Base-by-base conservation (phyloP, 2,329 filamentous ascomycete genomes). In the Talaromyces sp. region DNA sequence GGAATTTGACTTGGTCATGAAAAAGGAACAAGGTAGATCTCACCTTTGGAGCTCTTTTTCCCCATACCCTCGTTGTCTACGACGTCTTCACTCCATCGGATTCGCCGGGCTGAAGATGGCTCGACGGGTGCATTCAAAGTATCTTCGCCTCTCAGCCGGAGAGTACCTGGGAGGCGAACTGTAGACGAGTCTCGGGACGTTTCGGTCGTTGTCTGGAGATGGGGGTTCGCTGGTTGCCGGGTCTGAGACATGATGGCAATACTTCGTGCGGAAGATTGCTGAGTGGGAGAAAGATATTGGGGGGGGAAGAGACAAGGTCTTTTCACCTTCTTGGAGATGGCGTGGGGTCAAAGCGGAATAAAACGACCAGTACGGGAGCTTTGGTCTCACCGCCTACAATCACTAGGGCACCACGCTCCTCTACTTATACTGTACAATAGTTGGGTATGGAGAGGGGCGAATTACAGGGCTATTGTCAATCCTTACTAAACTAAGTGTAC, bases 61-160 rank as follows among this genome's bases (percentile, higher is more conserved):
- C 91, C 91, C 72, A 97, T 82, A 3, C 91, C 91, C 74, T 99
- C 94, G 68, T 99, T 99, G 75, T 99, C 92, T 2, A 99, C 81
- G 6, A 97, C 92, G 66, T 90, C 88, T 67, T 94, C 90, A 6
- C 91, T 91, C 94, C 94, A 99, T 72, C 89, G 87, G 51, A 99
- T 94, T 44, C 85, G 85, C 47, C 87, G 81, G 16, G 77, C 72
- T 22, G 75, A 73, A 0, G 76, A 56, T 29, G 49, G 57, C 49
- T 60, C 58, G 33, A 49, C 52, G 16, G 49, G 49, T 16, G 47
- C 51, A 24, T 27, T 35, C 13, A 51, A 36, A 20, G 46, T 46
- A 27, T 64, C 60, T 27, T 68, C 69, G 9, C 60, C 68, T 43
- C 68, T 61, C 51, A 70, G 44, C 52, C 67, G 65, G 24, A 71